Percentiles rank a stretch among this genome's conserved stretches.
Conservation (phyloP, 139 green algal species). For the Micractinium sp. region DNA sequence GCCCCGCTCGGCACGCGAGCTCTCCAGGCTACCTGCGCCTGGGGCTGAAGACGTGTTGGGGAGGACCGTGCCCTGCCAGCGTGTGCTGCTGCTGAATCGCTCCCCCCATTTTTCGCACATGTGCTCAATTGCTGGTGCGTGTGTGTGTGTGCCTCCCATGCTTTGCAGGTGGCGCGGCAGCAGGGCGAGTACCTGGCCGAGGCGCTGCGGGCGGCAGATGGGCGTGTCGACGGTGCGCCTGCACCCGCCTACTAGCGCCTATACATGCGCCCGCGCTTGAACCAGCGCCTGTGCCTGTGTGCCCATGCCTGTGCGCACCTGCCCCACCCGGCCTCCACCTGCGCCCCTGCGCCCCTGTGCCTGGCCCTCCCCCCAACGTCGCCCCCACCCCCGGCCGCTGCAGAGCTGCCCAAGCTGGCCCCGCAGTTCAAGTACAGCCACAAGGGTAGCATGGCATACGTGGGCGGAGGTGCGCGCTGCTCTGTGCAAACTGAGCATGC, state of each 20-base stretch:
- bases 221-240: not conserved
- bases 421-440: conserved; percentile 71
- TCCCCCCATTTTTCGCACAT: no score
- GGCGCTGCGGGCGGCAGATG: conserved; percentile 31
- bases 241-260: not conserved
- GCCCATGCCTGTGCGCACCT: not conserved
- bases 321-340: no score
- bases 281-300: not conserved
- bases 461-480: conserved; percentile 56
- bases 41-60: no score
- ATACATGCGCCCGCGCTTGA: not conserved
- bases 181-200: conserved; percentile 84
- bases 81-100: no score
- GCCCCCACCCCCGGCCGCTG: not conserved
- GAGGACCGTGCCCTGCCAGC: no score
- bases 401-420: not conserved
- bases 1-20: no score
- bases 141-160: not conserved
- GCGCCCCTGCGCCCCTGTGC: no score
- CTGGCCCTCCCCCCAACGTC: not conserved
- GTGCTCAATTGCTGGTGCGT: no score
- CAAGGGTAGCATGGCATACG: conserved; percentile 87
- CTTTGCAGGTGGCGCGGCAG: conserved; percentile 84
- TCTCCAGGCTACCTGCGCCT: no score
- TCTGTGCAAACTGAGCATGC: no score